Percentiles rank a stretch among this genome's conserved stretches.
phyloP scores from a whole-genome alignment of 345 rosid species.

The Salix exigua region DNA sequence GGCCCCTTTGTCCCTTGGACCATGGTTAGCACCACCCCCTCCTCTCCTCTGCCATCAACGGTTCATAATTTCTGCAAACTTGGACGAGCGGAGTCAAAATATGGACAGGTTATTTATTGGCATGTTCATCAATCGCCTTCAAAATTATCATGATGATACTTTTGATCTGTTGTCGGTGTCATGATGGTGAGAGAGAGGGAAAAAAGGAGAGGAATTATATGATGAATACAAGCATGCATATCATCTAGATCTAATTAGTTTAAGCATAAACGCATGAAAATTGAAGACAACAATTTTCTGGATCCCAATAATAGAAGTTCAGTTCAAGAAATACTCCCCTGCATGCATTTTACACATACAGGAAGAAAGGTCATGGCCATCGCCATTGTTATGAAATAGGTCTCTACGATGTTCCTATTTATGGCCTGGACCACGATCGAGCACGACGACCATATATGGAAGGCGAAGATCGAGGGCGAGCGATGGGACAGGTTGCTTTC shows the following conservation, averaged over 20 bases:
- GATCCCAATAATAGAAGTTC: background rate
- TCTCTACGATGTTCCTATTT: background rate
- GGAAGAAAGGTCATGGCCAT: background rate
- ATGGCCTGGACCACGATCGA: background rate
- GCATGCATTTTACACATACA: background rate
- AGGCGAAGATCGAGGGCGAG: background rate
- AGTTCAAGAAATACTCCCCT: background rate
- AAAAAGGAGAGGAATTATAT: too few relatives aligned
- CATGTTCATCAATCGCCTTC: background rate
- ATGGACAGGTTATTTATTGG: too few relatives aligned
- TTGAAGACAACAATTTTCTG: background rate
- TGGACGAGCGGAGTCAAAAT: background rate
- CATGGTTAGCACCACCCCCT: background rate
- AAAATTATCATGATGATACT: too few relatives aligned
- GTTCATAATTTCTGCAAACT: background rate
- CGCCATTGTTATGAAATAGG: background rate
- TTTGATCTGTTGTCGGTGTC: too few relatives aligned
- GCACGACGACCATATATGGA: background rate
- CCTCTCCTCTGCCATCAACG: background rate
- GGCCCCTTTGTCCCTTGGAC: conserved; percentile 27
- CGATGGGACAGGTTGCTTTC: background rate
- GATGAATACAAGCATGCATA: too few relatives aligned
- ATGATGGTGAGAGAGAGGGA: too few relatives aligned
- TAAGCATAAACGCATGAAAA: too few relatives aligned
- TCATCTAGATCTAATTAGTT: too few relatives aligned